Percentiles rank a stretch among this genome's conserved stretches.
These are phyloP conservation scores for Thielaviopsis ethacetica DNA, from an alignment of 2,329 filamentous ascomycete genomes.

Conservation along the genomic window DNA sequence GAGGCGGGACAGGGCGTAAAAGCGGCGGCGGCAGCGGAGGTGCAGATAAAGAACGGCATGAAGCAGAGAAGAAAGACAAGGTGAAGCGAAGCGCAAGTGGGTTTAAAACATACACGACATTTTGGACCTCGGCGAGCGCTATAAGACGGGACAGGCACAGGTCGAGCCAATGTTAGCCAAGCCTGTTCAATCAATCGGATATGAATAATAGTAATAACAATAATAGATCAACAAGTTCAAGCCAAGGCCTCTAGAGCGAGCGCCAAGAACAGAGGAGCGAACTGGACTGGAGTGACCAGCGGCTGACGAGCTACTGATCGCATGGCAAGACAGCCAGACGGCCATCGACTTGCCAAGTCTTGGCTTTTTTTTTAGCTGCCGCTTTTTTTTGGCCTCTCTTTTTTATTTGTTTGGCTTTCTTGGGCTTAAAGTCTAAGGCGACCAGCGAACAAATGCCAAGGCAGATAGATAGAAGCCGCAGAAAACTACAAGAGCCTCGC, in stretches of 20 bases:
- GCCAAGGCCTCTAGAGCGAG: too few species aligned
- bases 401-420: too few species aligned
- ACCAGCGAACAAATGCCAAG: not conserved
- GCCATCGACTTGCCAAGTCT: not conserved
- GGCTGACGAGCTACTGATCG: too few species aligned
- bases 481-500: not conserved
- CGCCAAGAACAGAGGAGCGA: too few species aligned
- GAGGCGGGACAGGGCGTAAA: not conserved
- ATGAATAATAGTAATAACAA: too few species aligned
- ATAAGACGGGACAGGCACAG: conserved; percentile 21
- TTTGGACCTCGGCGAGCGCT: conserved; percentile 34
- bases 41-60: not conserved
- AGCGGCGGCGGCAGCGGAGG: not conserved
- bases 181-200: not conserved
- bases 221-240: not conserved
- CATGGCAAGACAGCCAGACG: too few species aligned
- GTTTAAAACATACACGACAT: conserved; percentile 29
- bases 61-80: not conserved
- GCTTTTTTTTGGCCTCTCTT: too few species aligned
- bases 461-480: not conserved
- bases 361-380: not conserved
- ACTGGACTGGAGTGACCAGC: too few species aligned
- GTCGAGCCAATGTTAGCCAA: conserved; percentile 9
- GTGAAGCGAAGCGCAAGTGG: not conserved
- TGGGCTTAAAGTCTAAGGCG: too few species aligned